A percentile compares a stretch with the other conserved stretches of the same genome.
phyloP scores from a whole-genome alignment of 2,329 filamentous ascomycete species.

The Trichoderma sp. region DNA sequence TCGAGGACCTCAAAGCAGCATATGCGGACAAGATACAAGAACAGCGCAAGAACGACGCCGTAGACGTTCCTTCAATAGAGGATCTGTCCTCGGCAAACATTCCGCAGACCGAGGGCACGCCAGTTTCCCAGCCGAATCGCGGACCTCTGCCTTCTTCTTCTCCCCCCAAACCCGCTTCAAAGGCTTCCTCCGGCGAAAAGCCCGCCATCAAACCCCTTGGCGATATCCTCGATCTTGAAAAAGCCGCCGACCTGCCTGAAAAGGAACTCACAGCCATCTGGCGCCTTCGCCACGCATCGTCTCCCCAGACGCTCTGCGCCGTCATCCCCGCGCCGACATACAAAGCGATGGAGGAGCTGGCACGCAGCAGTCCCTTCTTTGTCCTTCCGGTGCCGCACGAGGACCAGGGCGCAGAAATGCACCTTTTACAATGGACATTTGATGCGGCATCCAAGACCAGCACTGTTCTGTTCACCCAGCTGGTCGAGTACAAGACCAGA shows the following conservation, averaged over 20 bases:
- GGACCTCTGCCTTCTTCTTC: constrained; percentile 31
- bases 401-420: constrained; percentile 76
- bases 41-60: constrained; percentile 65
- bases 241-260: constrained; percentile 67
- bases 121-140: constrained; percentile 37
- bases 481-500: constrained; percentile 88
- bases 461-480: constrained; percentile 86
- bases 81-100: constrained; percentile 22
- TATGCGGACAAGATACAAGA: constrained; percentile 81
- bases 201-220: constrained; percentile 46
- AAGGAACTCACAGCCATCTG: constrained; percentile 86
- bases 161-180: constrained; percentile 21
- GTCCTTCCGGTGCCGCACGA: constrained; percentile 78
- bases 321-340: constrained; percentile 74
- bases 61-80: constrained; percentile 39
- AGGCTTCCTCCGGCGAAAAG: constrained; percentile 25
- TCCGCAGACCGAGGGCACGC: constrained; percentile 37
- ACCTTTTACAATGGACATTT: constrained; percentile 96
- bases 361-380: constrained; percentile 78
- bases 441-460: constrained; percentile 62
- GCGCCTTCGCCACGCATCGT: constrained; percentile 78
- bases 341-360: constrained; percentile 65
- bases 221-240: constrained; percentile 71
- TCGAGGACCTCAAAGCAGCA: constrained; percentile 73
- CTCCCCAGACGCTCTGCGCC: constrained; percentile 77